phyloP scores from a whole-genome alignment of 495 filamentous ascomycete species.

The Tuber aestivum region DNA sequence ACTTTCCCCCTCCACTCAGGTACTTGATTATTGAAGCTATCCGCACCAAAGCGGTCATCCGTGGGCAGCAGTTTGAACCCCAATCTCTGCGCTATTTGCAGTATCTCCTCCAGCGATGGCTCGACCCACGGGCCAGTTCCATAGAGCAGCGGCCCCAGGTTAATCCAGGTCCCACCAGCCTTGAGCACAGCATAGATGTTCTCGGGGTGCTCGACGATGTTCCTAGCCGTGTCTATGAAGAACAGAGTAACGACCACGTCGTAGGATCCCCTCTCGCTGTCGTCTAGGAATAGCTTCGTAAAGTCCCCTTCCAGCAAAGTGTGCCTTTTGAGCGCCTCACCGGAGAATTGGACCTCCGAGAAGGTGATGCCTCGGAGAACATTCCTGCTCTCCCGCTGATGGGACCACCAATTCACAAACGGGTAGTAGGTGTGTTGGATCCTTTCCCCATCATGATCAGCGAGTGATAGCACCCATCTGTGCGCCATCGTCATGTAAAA shows the following conservation, averaged over 20 bases:
- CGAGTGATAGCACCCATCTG: constrained; percentile 40
- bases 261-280: constrained; percentile 54
- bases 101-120: constrained; percentile 78
- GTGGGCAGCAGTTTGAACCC: constrained; percentile 66
- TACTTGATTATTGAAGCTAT: constrained; percentile 44
- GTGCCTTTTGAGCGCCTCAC: constrained; percentile 25
- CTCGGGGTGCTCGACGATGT: constrained; percentile 81
- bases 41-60: constrained; percentile 39
- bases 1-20: constrained; percentile 47
- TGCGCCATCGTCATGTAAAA: constrained; percentile 47
- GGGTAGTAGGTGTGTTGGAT: constrained; percentile 43
- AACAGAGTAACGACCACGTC: constrained; percentile 85
- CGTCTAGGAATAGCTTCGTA: constrained; percentile 40
- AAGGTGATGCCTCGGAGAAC: constrained; percentile 46
- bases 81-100: constrained; percentile 63
- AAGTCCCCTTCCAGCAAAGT: constrained; percentile 48
- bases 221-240: constrained; percentile 95
- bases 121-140: constrained; percentile 55
- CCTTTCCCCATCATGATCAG: constrained; percentile 9
- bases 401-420: constrained; percentile 49
- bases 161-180: constrained; percentile 74
- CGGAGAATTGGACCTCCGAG: constrained; percentile 37
- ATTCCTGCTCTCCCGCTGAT: constrained; percentile 46
- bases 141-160: constrained; percentile 78
- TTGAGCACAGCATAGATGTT: constrained; percentile 71